Evolutionary conservation across 257 asterid species (phyloP).

Genomic region (Solanum corneliomulleri): DNA sequence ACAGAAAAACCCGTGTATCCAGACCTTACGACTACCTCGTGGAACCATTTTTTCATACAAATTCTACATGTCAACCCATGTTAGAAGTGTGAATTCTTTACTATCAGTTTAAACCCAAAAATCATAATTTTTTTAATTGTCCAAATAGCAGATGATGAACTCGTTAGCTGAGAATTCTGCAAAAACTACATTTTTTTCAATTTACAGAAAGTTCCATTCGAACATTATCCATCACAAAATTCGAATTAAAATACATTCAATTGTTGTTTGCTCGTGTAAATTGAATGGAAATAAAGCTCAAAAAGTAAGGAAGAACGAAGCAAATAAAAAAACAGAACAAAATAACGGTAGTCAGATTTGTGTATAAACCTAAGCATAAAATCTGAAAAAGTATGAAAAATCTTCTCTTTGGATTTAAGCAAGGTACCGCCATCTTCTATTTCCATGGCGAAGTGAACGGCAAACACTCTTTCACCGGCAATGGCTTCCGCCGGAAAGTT

Average conservation of each 20-base stretch:
- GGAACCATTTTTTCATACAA: rapidly evolving
- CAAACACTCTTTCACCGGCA: background rate
- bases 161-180: background rate
- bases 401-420: conserved; percentile 7
- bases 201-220: background rate
- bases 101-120: background rate
- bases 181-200: background rate
- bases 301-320: background rate
- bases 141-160: background rate
- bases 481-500: background rate
- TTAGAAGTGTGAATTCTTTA: background rate
- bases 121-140: background rate
- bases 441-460: conserved; percentile 7
- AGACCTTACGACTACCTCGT: background rate
- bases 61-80: background rate
- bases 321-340: background rate
- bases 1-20: background rate
- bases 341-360: background rate
- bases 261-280: background rate
- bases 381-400: conserved; percentile 26
- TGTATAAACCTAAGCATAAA: conserved; percentile 53
- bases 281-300: background rate
- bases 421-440: conserved; percentile 9
- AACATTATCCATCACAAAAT: background rate
- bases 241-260: background rate